Percentiles rank a stretch among this genome's conserved stretches.
Conservation (phyloP, 2,329 filamentous ascomycete species). For the Sclerotinia spermophila region DNA sequence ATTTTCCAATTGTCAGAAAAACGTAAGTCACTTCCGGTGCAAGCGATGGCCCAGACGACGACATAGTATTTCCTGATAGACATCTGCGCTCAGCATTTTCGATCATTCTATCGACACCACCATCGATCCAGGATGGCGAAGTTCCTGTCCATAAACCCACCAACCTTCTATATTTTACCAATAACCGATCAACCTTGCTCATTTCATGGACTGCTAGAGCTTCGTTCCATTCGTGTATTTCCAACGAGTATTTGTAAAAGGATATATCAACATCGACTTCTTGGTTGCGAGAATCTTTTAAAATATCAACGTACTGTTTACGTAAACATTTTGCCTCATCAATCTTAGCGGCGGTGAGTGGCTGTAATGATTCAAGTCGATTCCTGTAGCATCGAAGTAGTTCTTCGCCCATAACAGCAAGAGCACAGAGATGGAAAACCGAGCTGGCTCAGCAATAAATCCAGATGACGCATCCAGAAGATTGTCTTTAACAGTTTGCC, state of each 20-base stretch:
- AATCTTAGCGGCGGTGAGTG: background rate
- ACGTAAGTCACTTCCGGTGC: background rate
- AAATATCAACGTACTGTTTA: conserved; percentile 23
- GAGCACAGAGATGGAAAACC: conserved; percentile 25
- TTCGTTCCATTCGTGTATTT: conserved; percentile 23
- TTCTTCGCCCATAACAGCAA: conserved; percentile 25
- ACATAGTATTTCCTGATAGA: background rate
- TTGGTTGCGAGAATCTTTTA: conserved; percentile 24
- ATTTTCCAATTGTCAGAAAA: background rate
- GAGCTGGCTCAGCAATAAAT: conserved; percentile 18
- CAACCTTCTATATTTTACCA: conserved; percentile 16
- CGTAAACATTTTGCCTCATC: conserved; percentile 10
- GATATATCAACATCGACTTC: conserved; percentile 20
- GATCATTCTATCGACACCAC: conserved; percentile 8
- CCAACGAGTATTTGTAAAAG: conserved; percentile 26
- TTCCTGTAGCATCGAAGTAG: conserved; percentile 20
- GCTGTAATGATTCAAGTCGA: background rate
- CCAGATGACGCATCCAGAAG: conserved; percentile 18
- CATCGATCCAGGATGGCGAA: conserved; percentile 6
- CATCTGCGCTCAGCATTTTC: background rate
- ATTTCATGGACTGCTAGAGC: conserved; percentile 10
- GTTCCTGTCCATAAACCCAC: conserved; percentile 4
- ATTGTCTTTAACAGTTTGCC: conserved; percentile 23
- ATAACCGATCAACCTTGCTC: background rate
- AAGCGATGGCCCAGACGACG: background rate